Conservation (phyloP, 257 asterid genomes). For the Buddleja alternifolia region DNA sequence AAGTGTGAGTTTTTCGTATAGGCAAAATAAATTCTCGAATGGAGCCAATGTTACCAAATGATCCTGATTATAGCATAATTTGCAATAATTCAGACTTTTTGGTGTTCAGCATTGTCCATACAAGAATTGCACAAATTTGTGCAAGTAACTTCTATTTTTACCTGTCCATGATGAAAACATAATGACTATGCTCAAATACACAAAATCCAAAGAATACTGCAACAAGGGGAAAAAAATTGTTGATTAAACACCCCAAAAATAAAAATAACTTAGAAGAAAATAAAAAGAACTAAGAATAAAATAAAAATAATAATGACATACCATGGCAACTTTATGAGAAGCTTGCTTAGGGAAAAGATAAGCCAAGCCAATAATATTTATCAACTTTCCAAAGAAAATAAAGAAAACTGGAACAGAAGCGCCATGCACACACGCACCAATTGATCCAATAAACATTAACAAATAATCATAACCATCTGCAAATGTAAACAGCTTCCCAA, state of each 20-base stretch:
- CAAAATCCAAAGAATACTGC: slow-evolving; percentile 96
- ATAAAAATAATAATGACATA: slow-evolving; percentile 14
- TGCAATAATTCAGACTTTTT: neutral
- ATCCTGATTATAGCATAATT: too few relatives aligned
- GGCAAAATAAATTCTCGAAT: too few relatives aligned
- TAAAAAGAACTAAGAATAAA: too few relatives aligned
- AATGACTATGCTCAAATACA: slow-evolving; percentile 81
- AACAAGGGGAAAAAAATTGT: slow-evolving; percentile 15
- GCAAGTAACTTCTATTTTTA: too few relatives aligned
- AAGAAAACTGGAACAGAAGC: slow-evolving; percentile 98
- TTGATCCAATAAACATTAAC: slow-evolving; percentile 71
- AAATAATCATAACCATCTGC: slow-evolving; percentile 81
- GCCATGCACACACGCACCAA: slow-evolving; percentile 92
- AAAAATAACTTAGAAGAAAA: neutral
- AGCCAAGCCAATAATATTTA: slow-evolving; percentile 81
- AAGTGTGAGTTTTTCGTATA: too few relatives aligned
- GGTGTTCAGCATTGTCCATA: too few relatives aligned
- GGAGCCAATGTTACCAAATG: too few relatives aligned
- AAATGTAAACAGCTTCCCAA: slow-evolving; percentile 62
- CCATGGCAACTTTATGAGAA: slow-evolving; percentile 83
- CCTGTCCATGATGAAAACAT: slow-evolving; percentile 95
- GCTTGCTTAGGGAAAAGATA: slow-evolving; percentile 84
- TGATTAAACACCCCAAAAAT: neutral
- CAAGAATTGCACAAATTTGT: too few relatives aligned
- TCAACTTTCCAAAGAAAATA: slow-evolving; percentile 88